Percentiles rank a stretch among this genome's conserved stretches.
These are phyloP conservation scores for Penicillium sp. DNA, from an alignment of 2,329 filamentous ascomycete genomes.

Conservation along the genomic window DNA sequence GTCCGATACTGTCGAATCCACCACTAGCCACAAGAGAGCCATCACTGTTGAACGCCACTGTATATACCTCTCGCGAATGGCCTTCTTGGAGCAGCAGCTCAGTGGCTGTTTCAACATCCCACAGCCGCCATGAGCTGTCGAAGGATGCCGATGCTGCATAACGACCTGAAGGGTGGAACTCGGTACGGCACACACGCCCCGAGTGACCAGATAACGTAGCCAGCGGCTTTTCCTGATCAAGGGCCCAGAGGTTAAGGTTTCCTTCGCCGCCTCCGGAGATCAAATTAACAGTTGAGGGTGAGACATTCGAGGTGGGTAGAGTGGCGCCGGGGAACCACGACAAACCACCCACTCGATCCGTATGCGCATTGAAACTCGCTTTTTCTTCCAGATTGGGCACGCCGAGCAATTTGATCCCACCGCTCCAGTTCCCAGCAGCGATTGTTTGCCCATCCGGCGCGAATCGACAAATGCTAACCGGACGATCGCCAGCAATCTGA, in stretches of 20 bases:
- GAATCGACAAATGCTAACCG: conserved; percentile 85
- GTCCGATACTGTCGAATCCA: conserved; percentile 87
- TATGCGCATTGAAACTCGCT: conserved; percentile 70
- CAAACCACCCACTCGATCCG: conserved; percentile 77
- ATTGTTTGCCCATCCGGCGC: conserved; percentile 74
- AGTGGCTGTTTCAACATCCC: conserved; percentile 78
- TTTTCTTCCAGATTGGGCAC: conserved; percentile 75
- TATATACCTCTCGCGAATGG: conserved; percentile 85
- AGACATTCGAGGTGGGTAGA: conserved; percentile 60
- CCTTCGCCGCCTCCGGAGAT: conserved; percentile 86
- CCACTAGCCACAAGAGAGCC: conserved; percentile 83
- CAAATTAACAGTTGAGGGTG: conserved; percentile 66
- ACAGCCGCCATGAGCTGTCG: conserved; percentile 92
- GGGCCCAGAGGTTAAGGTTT: conserved; percentile 79
- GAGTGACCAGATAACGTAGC: conserved; percentile 74
- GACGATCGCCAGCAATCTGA: conserved; percentile 82
- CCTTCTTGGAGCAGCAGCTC: conserved; percentile 87
- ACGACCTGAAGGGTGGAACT: conserved; percentile 84
- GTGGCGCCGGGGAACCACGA: conserved; percentile 83
- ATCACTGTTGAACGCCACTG: conserved; percentile 80
- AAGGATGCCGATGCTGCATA: conserved; percentile 90
- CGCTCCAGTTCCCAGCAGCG: conserved; percentile 87
- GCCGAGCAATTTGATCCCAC: conserved; percentile 74
- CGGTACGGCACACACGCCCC: conserved; percentile 79
- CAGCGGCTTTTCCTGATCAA: conserved; percentile 75